Evolutionary conservation across 805 yeast species (phyloP), one percentile per base, ranked within the genome.

Genomic region (Kluyveromyces dobzhanskii): DNA sequence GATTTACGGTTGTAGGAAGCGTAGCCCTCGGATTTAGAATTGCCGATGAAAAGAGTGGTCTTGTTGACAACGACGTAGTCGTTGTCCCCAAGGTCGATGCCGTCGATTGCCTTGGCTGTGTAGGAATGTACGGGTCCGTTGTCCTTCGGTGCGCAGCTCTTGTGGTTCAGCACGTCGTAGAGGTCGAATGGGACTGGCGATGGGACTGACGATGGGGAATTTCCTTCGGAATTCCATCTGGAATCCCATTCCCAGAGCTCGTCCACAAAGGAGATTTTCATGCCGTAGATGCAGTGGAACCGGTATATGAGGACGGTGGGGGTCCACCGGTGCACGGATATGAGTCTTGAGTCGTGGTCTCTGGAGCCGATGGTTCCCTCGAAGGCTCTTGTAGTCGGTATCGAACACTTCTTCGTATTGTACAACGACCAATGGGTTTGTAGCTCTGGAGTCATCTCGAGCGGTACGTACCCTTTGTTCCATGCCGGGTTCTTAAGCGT

Each of bases 201-300:
- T 77, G 80, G 12, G n/a, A n/a, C n/a, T n/a, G n/a, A n/a, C n/a
- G n/a, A n/a, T n/a, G n/a, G n/a, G n/a, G n/a, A n/a, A n/a, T n/a
- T n/a, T n/a, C n/a, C n/a, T n/a, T n/a, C n/a, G n/a, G n/a, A n/a
- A 74, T 43, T 1, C 52, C 40, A 0, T 71, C 72, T 1, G 59
- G 49, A 6, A 40, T 42, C 16, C 77, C 43, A 17, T n/a, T n/a
- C n/a, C n/a, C n/a, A n/a, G n/a, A n/a, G n/a, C n/a, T n/a, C n/a
- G n/a, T 61, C 57, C 53, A 80, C 86, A 26, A 78, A 40, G 4
- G 56, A 51, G 12, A 76, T 30, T 31, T 77, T 58, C 4, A 35
- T 40, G n/a, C 39, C 41, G 14, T 41, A 39, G 6, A 34, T 29
- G 4, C 36, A 26, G 2, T 32, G 17, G 25, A 30, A 19, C 33